Evolutionary conservation across 2,329 filamentous ascomycete genomes (phyloP).

Genomic region (Lecanicillium sp.): DNA sequence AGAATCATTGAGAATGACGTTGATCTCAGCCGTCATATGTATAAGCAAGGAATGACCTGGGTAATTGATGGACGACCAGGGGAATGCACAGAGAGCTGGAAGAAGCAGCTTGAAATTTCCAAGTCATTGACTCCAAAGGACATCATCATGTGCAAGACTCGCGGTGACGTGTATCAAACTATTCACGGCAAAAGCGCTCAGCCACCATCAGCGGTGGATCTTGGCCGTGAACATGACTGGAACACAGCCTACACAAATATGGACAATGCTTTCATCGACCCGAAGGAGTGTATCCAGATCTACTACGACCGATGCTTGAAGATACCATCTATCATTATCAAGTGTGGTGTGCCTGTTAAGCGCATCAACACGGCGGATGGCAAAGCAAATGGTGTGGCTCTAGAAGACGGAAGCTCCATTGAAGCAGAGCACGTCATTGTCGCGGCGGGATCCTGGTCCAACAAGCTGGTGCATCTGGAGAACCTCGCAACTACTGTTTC

Average conservation of each 20-base stretch:
- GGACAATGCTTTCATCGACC: conserved; percentile 17
- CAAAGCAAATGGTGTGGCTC: conserved; percentile 10
- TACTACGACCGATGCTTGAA: conserved; percentile 17
- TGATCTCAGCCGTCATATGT: conserved; percentile 12
- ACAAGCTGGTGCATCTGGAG: conserved; percentile 14
- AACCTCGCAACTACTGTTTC: conserved; percentile 10
- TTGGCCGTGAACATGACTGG: conserved; percentile 10
- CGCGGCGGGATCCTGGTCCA: conserved; percentile 18
- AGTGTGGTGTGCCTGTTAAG: conserved; percentile 13
- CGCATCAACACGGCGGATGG: not conserved
- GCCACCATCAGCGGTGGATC: not conserved
- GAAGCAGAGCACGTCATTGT: conserved; percentile 12
- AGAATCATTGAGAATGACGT: conserved; percentile 13
- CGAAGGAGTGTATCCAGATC: conserved; percentile 13
- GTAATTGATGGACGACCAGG: conserved; percentile 13
- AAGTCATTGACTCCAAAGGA: conserved; percentile 9
- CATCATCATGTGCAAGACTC: conserved; percentile 9
- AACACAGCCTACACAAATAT: conserved; percentile 16
- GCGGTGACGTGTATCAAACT: conserved; percentile 13
- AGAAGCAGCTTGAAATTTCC: too few relatives aligned
- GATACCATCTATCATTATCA: conserved; percentile 12
- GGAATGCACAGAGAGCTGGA: too few relatives aligned
- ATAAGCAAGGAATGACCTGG: conserved; percentile 18
- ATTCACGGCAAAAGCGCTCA: conserved; percentile 14
- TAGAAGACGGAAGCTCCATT: conserved; percentile 12